A percentile compares a stretch with the other conserved stretches of the same genome.
phyloP scores from a whole-genome alignment of 2,329 filamentous ascomycete species.

The Scytalidium sp. region DNA sequence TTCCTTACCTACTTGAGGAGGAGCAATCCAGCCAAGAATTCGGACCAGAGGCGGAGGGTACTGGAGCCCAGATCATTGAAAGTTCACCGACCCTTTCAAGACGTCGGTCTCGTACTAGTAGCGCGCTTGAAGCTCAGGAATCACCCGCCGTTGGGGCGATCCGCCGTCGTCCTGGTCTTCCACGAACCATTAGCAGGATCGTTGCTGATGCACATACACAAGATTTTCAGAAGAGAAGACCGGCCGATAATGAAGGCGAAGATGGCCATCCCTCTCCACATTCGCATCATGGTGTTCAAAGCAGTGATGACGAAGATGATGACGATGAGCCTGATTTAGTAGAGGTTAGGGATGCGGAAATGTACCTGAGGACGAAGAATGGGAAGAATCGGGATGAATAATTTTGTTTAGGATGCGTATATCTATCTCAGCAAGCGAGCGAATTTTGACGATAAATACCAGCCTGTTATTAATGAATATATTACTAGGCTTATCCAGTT shows the following conservation, averaged over 20 bases:
- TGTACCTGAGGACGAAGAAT: neutral
- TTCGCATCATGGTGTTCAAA: neutral
- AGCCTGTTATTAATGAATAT: too few species aligned
- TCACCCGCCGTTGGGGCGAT: slow-evolving; percentile 2
- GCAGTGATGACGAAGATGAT: neutral
- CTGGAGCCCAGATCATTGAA: slow-evolving; percentile 10
- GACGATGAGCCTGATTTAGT: neutral
- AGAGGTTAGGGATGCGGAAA: neutral
- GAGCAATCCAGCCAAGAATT: slow-evolving; percentile 14
- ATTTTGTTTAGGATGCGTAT: neutral
- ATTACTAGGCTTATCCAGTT: too few species aligned
- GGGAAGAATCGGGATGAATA: neutral
- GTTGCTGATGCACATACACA: slow-evolving; percentile 82
- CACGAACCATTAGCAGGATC: slow-evolving; percentile 53
- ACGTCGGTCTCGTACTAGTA: slow-evolving; percentile 14
- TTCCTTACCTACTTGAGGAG: slow-evolving; percentile 60
- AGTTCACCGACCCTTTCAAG: slow-evolving; percentile 12
- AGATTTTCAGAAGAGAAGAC: slow-evolving; percentile 76
- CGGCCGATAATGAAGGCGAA: slow-evolving; percentile 2
- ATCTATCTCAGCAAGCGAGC: neutral
- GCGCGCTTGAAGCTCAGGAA: slow-evolving; percentile 19
- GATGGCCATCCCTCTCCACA: neutral
- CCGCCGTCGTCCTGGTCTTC: slow-evolving; percentile 9
- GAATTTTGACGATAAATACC: neutral
- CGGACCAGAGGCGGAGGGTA: slow-evolving; percentile 1